phyloP scores from a whole-genome alignment of 2,329 filamentous ascomycete genomes.

The Nothophaeocryptopus gaeumannii region DNA sequence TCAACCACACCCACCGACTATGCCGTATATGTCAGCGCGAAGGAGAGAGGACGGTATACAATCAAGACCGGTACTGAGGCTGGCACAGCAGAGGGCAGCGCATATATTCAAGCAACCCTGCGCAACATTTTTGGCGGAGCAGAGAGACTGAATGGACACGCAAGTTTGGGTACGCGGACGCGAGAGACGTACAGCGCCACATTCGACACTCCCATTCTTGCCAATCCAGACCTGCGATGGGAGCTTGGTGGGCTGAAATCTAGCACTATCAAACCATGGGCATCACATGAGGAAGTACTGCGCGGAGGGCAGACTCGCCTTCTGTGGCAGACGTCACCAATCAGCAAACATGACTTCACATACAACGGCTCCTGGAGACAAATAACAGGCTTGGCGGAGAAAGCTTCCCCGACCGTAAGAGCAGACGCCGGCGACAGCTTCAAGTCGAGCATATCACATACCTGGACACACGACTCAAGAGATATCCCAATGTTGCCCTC shows the following conservation, averaged over 20 bases:
- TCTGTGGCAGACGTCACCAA: constrained; percentile 62
- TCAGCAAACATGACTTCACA: constrained; percentile 69
- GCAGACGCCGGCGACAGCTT: constrained; percentile 85
- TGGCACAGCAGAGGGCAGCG: constrained; percentile 89
- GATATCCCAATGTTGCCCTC: constrained; percentile 84
- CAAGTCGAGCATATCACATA: constrained; percentile 82
- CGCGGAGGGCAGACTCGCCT: constrained; percentile 75
- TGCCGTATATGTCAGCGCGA: constrained; percentile 73
- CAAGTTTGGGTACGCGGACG: constrained; percentile 83
- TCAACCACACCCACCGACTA: constrained; percentile 73
- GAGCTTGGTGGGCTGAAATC: constrained; percentile 77
- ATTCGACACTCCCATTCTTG: constrained; percentile 77
- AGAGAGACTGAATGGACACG: constrained; percentile 83
- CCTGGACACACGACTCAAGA: constrained; percentile 74
- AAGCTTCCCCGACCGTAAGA: constrained; percentile 77
- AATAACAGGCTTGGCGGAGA: constrained; percentile 71
- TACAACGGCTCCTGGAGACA: constrained; percentile 87
- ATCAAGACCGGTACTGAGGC: constrained; percentile 94
- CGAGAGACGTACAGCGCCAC: constrained; percentile 85
- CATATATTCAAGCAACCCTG: constrained; percentile 81
- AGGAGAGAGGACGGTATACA: constrained; percentile 77
- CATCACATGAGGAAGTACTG: constrained; percentile 86
- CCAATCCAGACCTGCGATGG: constrained; percentile 76
- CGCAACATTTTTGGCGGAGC: constrained; percentile 94
- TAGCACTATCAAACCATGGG: constrained; percentile 85